A percentile compares a stretch with the other conserved stretches of the same genome.
phyloP scores from a whole-genome alignment of 495 filamentous ascomycete species.

The Aspergillus carlsbadensis region DNA sequence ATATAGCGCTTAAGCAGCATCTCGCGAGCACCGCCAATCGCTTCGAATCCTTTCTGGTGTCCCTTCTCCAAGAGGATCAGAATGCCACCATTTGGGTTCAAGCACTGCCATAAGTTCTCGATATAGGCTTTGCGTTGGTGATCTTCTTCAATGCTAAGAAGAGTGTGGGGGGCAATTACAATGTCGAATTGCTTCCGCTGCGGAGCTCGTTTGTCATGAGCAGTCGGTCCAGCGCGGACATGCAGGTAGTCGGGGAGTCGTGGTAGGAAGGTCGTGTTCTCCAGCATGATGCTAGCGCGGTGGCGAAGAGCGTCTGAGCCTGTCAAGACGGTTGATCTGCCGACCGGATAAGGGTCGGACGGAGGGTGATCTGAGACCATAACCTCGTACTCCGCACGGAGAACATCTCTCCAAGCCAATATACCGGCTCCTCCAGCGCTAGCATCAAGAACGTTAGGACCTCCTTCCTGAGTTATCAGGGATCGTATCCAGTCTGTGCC shows the following conservation, averaged over 20 bases:
- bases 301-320: conserved; percentile 68
- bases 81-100: conserved; percentile 81
- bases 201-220: conserved; percentile 41
- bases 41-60: conserved; percentile 86
- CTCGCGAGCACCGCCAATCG: conserved; percentile 77
- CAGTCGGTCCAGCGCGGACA: conserved; percentile 43
- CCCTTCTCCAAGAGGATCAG: conserved; percentile 91
- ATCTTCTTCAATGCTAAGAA: conserved; percentile 71
- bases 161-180: conserved; percentile 81
- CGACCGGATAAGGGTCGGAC: conserved; percentile 45
- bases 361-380: conserved; percentile 50
- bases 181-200: conserved; percentile 81
- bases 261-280: conserved; percentile 90
- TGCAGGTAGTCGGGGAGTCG: conserved; percentile 91
- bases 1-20: conserved; percentile 76
- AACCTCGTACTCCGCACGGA: conserved; percentile 75
- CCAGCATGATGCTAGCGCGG: conserved; percentile 71
- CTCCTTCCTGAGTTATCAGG: conserved; percentile 64
- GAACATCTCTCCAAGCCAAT: conserved; percentile 78
- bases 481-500: conserved; percentile 75
- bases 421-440: conserved; percentile 82
- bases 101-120: conserved; percentile 83
- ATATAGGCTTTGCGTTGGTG: conserved; percentile 72
- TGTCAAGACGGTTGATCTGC: conserved; percentile 61
- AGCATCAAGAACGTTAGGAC: conserved; percentile 79